These are phyloP conservation scores for Elaeis guineensis DNA, from an alignment of 176 grass and related monocot genomes.

Conservation along the genomic window DNA sequence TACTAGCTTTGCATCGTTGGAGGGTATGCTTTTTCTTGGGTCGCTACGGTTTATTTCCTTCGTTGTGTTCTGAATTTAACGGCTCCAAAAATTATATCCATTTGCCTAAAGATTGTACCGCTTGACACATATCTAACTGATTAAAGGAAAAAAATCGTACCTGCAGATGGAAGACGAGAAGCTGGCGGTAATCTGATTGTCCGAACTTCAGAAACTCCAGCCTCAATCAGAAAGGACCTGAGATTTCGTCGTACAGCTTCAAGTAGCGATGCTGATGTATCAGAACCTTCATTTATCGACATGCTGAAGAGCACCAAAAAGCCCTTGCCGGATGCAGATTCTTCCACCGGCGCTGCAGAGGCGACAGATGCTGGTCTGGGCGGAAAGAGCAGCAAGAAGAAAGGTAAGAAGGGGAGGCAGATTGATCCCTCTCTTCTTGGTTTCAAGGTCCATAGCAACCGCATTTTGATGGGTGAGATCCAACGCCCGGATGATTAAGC, in stretches of 20 bases:
- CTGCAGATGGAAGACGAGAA: conserved; percentile 19
- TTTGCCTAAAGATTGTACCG: too few species aligned
- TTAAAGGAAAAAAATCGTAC: too few species aligned
- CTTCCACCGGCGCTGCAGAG: conserved; percentile 17
- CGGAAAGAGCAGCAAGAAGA: conserved; percentile 74
- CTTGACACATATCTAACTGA: too few species aligned
- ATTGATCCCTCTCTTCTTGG: conserved; percentile 96
- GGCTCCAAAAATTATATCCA: too few species aligned
- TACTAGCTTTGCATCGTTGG: conserved; percentile 27
- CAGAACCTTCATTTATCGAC: conserved; percentile 77
- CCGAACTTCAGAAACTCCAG: conserved; percentile 26
- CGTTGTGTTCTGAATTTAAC: too few species aligned
- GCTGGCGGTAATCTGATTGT: neutral
- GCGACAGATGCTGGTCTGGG: conserved; percentile 32
- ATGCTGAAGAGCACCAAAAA: conserved; percentile 90
- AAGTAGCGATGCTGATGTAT: conserved; percentile 31
- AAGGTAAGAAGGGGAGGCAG: conserved; percentile 90
- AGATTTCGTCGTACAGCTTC: conserved; percentile 29
- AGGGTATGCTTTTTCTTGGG: conserved; percentile 32
- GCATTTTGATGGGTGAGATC: conserved; percentile 99
- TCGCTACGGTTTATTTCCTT: too few species aligned
- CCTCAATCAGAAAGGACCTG: conserved; percentile 51
- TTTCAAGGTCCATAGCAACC: conserved; percentile 98
- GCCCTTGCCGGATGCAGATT: conserved; percentile 32
- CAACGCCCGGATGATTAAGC: conserved; percentile 65